These are phyloP conservation scores for Labyrinthula sp. DNA, from an alignment of 352 stramenopile genomes.

Conservation along the genomic window DNA sequence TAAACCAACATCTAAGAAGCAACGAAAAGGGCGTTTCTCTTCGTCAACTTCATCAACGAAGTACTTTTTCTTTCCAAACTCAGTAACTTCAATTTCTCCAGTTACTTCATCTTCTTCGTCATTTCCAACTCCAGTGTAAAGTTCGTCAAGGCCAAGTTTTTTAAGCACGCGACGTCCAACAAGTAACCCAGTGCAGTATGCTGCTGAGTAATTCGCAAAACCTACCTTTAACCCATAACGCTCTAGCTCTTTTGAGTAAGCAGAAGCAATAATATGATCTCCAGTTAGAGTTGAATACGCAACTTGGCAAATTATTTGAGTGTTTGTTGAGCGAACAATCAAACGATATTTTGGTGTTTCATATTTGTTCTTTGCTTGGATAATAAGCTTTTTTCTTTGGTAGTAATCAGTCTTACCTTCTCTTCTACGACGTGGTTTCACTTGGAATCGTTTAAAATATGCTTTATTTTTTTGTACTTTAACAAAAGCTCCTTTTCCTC, in stretches of 20 bases:
- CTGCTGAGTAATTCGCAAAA: conserved; percentile 97
- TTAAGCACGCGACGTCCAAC: conserved; percentile 78
- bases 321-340: conserved; percentile 76
- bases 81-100: conserved; percentile 75
- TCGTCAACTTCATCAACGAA: conserved; percentile 94
- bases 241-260: conserved; percentile 79
- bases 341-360: conserved; percentile 93
- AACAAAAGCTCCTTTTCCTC: conserved; percentile 60
- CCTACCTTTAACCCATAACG: conserved; percentile 84
- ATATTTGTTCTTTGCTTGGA: conserved; percentile 99
- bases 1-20: conserved; percentile 88
- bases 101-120: conserved; percentile 56
- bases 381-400: conserved; percentile 88
- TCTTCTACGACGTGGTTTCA: conserved; percentile 31
- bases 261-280: conserved; percentile 78
- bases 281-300: conserved; percentile 91
- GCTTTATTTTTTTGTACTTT: conserved; percentile 96
- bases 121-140: conserved; percentile 68
- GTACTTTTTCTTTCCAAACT: conserved; percentile 79
- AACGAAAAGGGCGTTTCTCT: conserved; percentile 90
- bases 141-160: conserved; percentile 81
- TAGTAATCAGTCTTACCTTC: conserved; percentile 96
- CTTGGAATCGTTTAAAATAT: conserved; percentile 95
- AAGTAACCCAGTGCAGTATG: conserved; percentile 87
- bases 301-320: conserved; percentile 91